phyloP scores from a whole-genome alignment of 495 filamentous ascomycete species.

The Geopyxis carbonaria region DNA sequence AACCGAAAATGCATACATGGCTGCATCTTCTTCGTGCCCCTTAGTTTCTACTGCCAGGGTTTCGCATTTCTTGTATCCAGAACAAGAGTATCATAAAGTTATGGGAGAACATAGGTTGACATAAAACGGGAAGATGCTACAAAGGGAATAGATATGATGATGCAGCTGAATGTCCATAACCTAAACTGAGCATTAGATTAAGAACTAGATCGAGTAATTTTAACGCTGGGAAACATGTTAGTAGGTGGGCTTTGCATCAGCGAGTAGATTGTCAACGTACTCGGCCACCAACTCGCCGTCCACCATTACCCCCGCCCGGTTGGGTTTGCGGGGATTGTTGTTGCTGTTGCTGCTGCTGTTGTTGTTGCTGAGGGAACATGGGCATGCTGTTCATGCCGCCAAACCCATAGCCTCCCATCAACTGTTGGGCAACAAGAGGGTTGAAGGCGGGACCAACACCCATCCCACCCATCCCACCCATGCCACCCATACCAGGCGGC shows the following conservation, averaged over 20 bases:
- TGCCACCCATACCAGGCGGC: conserved; percentile 19
- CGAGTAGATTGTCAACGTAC: conserved; percentile 10
- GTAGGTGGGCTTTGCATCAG: background rate
- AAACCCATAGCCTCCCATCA: conserved; percentile 22
- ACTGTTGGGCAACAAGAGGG: conserved; percentile 19
- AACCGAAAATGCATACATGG: too few species aligned
- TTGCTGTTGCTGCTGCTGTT: conserved; percentile 18
- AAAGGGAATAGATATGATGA: too few species aligned
- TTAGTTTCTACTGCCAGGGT: too few species aligned
- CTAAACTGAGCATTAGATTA: too few species aligned
- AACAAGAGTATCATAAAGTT: too few species aligned
- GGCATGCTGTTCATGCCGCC: conserved; percentile 21
- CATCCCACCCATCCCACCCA: conserved; percentile 12
- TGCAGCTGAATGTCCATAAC: too few species aligned
- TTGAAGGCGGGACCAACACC: conserved; percentile 18
- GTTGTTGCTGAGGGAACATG: conserved; percentile 18
- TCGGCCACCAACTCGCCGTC: conserved; percentile 22
- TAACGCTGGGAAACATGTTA: conserved; percentile 3
- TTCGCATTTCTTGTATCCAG: too few species aligned
- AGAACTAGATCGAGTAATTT: too few species aligned
- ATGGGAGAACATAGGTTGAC: too few species aligned
- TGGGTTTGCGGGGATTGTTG: conserved; percentile 17
- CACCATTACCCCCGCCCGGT: conserved; percentile 10
- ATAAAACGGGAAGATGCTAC: too few species aligned
- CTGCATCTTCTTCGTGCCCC: too few species aligned